A percentile compares a stretch with the other conserved stretches of the same genome.
Evolutionary conservation across 768 basidiomycete genomes (phyloP).

Genomic region (Infundibulicybe gibba): DNA sequence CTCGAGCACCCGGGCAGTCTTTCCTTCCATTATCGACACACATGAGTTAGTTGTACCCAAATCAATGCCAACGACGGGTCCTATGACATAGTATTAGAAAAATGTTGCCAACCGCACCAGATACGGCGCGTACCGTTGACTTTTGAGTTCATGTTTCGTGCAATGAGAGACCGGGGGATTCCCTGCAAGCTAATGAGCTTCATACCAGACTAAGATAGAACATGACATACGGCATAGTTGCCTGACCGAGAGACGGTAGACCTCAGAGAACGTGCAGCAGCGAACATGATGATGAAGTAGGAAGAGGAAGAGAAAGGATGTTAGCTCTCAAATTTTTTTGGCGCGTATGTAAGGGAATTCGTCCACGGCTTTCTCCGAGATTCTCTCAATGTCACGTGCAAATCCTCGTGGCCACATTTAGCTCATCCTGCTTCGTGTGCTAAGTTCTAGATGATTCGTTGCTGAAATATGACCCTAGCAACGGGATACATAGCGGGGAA

Average conservation of each 20-base stretch:
- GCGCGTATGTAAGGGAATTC: conserved; percentile 12
- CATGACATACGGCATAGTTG: conserved; percentile 54
- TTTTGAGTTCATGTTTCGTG: conserved; percentile 95
- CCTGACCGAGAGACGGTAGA: conserved; percentile 55
- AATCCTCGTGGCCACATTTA: no score
- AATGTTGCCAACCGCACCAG: conserved; percentile 2
- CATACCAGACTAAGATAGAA: not conserved
- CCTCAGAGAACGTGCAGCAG: conserved; percentile 64
- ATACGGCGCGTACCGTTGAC: conserved; percentile 62
- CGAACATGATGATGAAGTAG: conserved; percentile 62
- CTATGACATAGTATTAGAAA: conserved; percentile 28
- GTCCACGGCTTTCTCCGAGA: conserved; percentile 36
- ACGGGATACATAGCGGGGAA: no score
- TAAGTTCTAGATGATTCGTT: no score
- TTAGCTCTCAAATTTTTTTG: conserved; percentile 37
- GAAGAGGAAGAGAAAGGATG: conserved; percentile 33
- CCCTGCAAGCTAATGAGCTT: conserved; percentile 33
- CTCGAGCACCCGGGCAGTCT: conserved; percentile 92
- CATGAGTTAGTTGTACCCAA: conserved; percentile 93
- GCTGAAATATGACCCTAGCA: no score
- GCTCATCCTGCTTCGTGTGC: no score
- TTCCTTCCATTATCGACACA: conserved; percentile 94
- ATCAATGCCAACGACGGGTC: conserved; percentile 95
- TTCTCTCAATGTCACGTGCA: conserved; percentile 29
- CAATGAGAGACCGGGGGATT: conserved; percentile 69